Conservation (phyloP, 441 rosid genomes). For the Syzygium malaccense region DNA sequence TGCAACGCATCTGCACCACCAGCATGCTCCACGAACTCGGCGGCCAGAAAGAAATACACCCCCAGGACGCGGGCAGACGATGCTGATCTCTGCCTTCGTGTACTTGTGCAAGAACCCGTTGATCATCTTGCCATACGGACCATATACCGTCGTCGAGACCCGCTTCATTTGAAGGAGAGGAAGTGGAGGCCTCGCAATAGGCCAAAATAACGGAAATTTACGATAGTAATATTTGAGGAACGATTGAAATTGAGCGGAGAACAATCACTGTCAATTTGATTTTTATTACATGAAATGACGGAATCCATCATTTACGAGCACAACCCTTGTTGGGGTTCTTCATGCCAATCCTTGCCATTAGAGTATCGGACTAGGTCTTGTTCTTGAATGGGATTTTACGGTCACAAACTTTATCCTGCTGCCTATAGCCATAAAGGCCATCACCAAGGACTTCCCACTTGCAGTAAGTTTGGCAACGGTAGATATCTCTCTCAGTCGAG, state of each 20-base stretch:
- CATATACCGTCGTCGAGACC: constrained; percentile 36
- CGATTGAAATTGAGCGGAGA: background rate
- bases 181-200: background rate
- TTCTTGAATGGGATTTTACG: background rate
- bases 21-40: constrained; percentile 42
- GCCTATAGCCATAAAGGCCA: background rate
- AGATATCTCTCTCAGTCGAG: background rate
- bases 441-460: background rate
- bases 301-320: background rate
- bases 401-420: background rate
- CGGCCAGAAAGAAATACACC: constrained; percentile 32
- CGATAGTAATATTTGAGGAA: background rate
- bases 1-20: constrained; percentile 29
- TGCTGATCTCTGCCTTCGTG: constrained; percentile 30
- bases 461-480: background rate
- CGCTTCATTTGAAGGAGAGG: constrained; percentile 33
- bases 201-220: background rate
- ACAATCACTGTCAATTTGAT: background rate
- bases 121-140: constrained; percentile 35
- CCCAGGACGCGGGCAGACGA: constrained; percentile 35
- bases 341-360: background rate
- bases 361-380: background rate
- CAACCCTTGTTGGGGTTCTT: background rate
- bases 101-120: constrained; percentile 33
- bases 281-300: background rate